phyloP scores from a whole-genome alignment of 371 early-diverging fungal species.

The Lichtheimia hyalospora region DNA sequence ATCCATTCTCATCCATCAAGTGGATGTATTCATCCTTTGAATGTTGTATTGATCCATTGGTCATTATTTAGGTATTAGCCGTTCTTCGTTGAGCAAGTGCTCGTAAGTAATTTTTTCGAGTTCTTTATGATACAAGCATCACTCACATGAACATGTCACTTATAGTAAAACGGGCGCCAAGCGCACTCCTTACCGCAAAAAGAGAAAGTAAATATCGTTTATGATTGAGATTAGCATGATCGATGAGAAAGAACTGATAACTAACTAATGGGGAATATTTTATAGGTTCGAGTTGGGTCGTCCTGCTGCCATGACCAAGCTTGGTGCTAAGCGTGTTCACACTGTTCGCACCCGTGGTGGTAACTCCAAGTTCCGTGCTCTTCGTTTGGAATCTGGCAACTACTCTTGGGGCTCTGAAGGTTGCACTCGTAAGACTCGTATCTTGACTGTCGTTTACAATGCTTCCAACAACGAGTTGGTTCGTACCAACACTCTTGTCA shows the following conservation, averaged over 20 bases:
- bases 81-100: constrained; percentile 15
- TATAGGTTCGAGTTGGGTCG: constrained; percentile 96
- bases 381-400: constrained; percentile 97
- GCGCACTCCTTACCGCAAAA: constrained; percentile 15
- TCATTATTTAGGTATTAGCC: constrained; percentile 16
- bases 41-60: background rate
- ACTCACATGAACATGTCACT: background rate
- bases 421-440: constrained; percentile 94
- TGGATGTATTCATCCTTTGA: constrained; percentile 3
- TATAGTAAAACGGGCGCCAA: constrained; percentile 15
- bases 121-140: background rate
- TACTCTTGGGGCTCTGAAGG: constrained; percentile 98
- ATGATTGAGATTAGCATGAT: background rate
- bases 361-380: constrained; percentile 97
- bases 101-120: constrained; percentile 21
- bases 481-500: constrained; percentile 99
- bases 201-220: constrained; percentile 12
- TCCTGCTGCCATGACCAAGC: constrained; percentile 96
- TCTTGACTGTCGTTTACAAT: constrained; percentile 98
- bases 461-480: constrained; percentile 99
- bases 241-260: background rate
- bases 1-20: constrained; percentile 13
- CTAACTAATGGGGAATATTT: background rate
- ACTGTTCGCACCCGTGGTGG: constrained; percentile 96
- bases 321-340: constrained; percentile 94